Base-by-base conservation (phyloP, 2,329 filamentous ascomycete genomes). In the Alternaria sp. region DNA sequence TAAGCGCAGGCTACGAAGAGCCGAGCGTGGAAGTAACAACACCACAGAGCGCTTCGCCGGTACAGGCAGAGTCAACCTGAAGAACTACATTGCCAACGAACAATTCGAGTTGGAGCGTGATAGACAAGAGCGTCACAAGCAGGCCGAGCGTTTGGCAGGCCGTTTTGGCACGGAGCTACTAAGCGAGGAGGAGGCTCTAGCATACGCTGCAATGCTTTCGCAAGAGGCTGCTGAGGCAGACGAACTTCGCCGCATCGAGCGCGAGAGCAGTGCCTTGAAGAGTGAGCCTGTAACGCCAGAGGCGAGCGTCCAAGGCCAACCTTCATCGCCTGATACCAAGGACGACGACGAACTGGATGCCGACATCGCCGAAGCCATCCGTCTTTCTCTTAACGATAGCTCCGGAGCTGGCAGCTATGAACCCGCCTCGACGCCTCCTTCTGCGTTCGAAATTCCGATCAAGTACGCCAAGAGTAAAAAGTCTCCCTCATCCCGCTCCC, bases 41-140 rank as follows among this genome's bases (percentile, higher is more conserved):
- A 81, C 83, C 11, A 85, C 83, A 13, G 87, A 90, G 66, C 84
- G 86, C 9, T 89, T 89, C 68, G 84, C 83, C 43, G 86, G 84
- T n/a, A 87, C 85, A 36, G 86, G 90, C 19, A 87, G 92, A 46
- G 90, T 88, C 17, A 89, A 91, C 23, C 84, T 97, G 36, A 88
- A 90, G 62, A 90, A 91, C 67, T 94, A 94, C 74, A 98, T 98
- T 66, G 90, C 90, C 44, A 91, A 92, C n/a, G 95, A 98, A 78
- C 88, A 91, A 68, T 86, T 89, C 46, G 93, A 97, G 77, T 85
- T 97, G 59, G 90, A 91, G 59, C 86, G 86, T 9, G 93, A 97
- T 73, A 89, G 90, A 69, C 83, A 89, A 30, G 86, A 88, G 46
- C 87, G 88, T 43, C 85, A 85, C 23, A 90, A 89, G 59, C 90